A percentile compares a stretch with the other conserved stretches of the same genome.
phyloP scores from a whole-genome alignment of 2,329 filamentous ascomycete species.

The Davidsoniella australis region DNA sequence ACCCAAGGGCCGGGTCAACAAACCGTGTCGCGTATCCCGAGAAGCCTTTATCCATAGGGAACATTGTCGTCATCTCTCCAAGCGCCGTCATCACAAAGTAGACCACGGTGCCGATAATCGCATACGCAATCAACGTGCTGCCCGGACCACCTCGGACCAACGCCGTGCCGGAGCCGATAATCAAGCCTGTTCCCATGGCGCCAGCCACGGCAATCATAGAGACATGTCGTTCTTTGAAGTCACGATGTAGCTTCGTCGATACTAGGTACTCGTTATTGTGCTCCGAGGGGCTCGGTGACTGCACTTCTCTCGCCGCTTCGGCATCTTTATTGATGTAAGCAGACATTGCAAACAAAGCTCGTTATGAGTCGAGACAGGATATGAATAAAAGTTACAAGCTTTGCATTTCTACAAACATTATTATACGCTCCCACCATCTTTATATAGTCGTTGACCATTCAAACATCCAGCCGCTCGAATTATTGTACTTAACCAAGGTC shows the following conservation, averaged over 20 bases:
- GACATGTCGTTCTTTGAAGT: conserved; percentile 18
- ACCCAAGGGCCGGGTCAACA: conserved; percentile 19
- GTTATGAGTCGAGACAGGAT: not conserved
- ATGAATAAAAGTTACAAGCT: not conserved
- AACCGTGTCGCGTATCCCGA: conserved; percentile 18
- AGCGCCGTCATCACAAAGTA: conserved; percentile 35
- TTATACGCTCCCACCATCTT: not conserved
- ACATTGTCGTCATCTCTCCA: conserved; percentile 20
- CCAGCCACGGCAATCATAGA: conserved; percentile 24
- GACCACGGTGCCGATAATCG: conserved; percentile 30
- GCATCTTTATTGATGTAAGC: not conserved
- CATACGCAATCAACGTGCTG: conserved; percentile 23
- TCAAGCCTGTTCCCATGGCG: conserved; percentile 25
- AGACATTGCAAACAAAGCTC: not conserved
- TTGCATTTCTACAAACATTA: no score
- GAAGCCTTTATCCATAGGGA: conserved; percentile 18
- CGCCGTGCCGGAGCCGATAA: conserved; percentile 34
- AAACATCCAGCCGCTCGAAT: not conserved
- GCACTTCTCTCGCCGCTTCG: not conserved
- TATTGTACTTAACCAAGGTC: not conserved
- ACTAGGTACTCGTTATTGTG: not conserved
- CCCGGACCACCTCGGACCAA: conserved; percentile 30
- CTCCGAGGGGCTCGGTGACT: not conserved
- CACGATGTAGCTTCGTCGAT: conserved; percentile 1
- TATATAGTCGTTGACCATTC: not conserved